Evolutionary conservation across 108 stramenopile species (phyloP).

Genomic region (Pelagomonas calceolata): DNA sequence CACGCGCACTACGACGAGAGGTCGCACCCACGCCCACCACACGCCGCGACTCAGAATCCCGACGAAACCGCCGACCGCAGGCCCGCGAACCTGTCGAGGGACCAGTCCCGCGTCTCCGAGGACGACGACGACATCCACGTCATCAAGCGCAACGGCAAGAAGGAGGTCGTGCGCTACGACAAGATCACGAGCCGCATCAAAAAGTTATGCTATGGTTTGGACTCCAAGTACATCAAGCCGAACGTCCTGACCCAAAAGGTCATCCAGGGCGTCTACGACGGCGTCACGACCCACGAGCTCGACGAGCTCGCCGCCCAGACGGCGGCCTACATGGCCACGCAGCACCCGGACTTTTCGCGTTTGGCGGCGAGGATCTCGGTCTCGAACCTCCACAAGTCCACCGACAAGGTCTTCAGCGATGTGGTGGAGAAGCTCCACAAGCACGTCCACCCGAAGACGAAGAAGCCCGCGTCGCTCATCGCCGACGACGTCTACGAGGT

Average conservation of each 20-base stretch:
- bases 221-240: constrained; percentile 62
- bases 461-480: constrained; percentile 72
- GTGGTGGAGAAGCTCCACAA: constrained; percentile 60
- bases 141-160: constrained; percentile 42
- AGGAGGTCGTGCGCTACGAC: constrained; percentile 48
- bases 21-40: too few relatives aligned
- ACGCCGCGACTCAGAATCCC: too few relatives aligned
- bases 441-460: constrained; percentile 83
- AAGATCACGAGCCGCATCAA: constrained; percentile 48
- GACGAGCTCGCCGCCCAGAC: constrained; percentile 99
- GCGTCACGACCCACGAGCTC: constrained; percentile 88
- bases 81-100: too few relatives aligned
- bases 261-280: constrained; percentile 95
- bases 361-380: constrained; percentile 96
- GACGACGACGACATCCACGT: constrained; percentile 33
- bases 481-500: constrained; percentile 4
- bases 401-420: constrained; percentile 75
- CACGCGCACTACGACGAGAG: too few relatives aligned
- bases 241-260: constrained; percentile 92
- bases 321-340: constrained; percentile 92
- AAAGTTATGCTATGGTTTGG: constrained; percentile 51
- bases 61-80: too few relatives aligned
- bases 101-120: too few relatives aligned
- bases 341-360: constrained; percentile 93
- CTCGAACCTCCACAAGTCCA: constrained; percentile 94